Percentiles rank a stretch among this genome's conserved stretches.
phyloP scores from a whole-genome alignment of 352 stramenopile genomes.

The Phytophthora syringae region DNA sequence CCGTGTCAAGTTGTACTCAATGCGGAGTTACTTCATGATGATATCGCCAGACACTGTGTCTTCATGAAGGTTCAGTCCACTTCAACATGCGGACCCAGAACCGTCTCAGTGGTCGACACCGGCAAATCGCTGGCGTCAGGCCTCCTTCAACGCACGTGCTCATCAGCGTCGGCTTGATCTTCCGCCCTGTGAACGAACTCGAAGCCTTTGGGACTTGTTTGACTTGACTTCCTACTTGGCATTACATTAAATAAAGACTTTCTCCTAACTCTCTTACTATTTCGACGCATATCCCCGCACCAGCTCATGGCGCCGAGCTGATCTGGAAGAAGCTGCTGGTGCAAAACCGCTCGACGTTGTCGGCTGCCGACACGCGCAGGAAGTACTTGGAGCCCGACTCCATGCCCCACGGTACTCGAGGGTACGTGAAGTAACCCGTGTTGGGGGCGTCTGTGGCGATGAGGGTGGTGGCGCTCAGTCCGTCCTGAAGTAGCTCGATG shows the following conservation, averaged over 20 bases:
- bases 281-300: too few relatives aligned
- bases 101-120: too few relatives aligned
- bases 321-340: conserved; percentile 78
- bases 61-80: too few relatives aligned
- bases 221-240: neutral
- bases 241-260: conserved; percentile 16
- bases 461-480: conserved; percentile 67
- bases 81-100: too few relatives aligned
- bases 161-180: too few relatives aligned
- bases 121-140: too few relatives aligned
- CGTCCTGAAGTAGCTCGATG: conserved; percentile 78
- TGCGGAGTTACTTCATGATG: too few relatives aligned
- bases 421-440: conserved; percentile 72
- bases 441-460: conserved; percentile 71
- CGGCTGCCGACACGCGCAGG: conserved; percentile 59
- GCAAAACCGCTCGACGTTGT: conserved; percentile 52
- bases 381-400: conserved; percentile 81
- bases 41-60: too few relatives aligned
- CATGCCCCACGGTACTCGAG: conserved; percentile 87
- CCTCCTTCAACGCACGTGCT: too few relatives aligned
- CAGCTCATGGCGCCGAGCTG: conserved; percentile 57
- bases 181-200: conserved; percentile 9
- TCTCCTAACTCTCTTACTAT: conserved; percentile 21
- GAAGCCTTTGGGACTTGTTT: too few relatives aligned
- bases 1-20: too few relatives aligned